These are phyloP conservation scores for Acer negundo DNA, from an alignment of 345 rosid genomes.

Conservation along the genomic window DNA sequence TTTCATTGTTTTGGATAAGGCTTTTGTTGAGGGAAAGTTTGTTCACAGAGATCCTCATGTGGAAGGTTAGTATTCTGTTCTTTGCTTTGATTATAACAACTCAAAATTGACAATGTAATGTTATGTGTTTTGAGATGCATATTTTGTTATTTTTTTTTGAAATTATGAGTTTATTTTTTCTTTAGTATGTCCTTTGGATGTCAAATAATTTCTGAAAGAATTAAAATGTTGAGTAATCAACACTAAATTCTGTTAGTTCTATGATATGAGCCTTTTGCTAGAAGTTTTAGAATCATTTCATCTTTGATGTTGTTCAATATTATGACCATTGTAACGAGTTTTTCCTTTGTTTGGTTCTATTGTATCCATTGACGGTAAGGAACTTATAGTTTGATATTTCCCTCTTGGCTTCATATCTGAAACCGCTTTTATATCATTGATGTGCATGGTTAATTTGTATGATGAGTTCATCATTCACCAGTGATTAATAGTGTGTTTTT, in stretches of 20 bases:
- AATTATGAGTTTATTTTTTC: background rate
- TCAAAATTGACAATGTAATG: background rate
- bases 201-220: background rate
- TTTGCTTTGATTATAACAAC: background rate
- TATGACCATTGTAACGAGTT: background rate
- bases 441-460: background rate
- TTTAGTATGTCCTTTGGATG: background rate
- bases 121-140: no score
- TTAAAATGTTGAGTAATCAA: background rate
- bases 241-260: background rate
- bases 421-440: background rate
- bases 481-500: background rate
- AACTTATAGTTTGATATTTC: background rate
- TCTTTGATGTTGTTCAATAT: background rate
- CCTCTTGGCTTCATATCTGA: background rate
- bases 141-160: no score
- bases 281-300: background rate
- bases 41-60: constrained; percentile 65
- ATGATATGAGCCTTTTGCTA: background rate
- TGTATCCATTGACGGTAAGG: background rate
- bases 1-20: constrained; percentile 84
- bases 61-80: constrained; percentile 52
- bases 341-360: background rate
- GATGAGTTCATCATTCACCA: background rate
- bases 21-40: constrained; percentile 50